Conservation (phyloP, 495 filamentous ascomycete genomes). For the Choiromyces venosus region DNA sequence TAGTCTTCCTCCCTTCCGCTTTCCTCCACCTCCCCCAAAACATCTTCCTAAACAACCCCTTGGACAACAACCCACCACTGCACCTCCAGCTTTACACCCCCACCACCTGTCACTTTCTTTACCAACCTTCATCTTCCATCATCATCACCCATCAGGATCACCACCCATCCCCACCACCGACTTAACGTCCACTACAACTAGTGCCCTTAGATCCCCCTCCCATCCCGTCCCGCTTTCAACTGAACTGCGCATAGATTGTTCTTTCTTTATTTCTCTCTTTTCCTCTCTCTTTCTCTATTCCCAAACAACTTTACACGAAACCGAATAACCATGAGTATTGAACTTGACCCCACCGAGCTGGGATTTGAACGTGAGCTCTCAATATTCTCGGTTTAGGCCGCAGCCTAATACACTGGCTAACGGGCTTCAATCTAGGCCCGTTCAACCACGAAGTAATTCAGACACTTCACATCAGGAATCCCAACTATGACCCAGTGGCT, state of each 20-base stretch:
- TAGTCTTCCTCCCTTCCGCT: constrained; percentile 15
- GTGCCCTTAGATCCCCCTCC: constrained; percentile 1
- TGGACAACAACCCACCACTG: constrained; percentile 24
- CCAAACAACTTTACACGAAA: constrained; percentile 13
- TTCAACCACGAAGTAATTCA: constrained; percentile 89
- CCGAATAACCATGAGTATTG: constrained; percentile 71
- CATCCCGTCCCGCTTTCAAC: constrained; percentile 31
- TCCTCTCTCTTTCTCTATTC: constrained; percentile 8
- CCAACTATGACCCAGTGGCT: constrained; percentile 70
- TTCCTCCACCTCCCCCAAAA: constrained; percentile 16
- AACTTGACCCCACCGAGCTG: constrained; percentile 85
- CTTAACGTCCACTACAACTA: constrained; percentile 7
- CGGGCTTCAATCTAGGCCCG: constrained; percentile 58
- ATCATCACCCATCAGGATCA: constrained; percentile 10
- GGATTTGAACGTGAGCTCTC: constrained; percentile 74
- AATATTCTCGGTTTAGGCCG: background rate
- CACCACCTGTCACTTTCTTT: constrained; percentile 1
- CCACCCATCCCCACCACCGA: constrained; percentile 11
- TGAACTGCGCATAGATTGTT: constrained; percentile 6
- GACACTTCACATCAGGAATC: constrained; percentile 71
- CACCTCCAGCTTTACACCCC: constrained; percentile 5
- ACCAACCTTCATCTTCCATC: background rate
- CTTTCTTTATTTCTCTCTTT: constrained; percentile 9
- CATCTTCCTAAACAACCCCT: constrained; percentile 12
- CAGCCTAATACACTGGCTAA: background rate